Evolutionary conservation across 306 rosid species (phyloP).

Genomic region (Lathyrus oleraceus): DNA sequence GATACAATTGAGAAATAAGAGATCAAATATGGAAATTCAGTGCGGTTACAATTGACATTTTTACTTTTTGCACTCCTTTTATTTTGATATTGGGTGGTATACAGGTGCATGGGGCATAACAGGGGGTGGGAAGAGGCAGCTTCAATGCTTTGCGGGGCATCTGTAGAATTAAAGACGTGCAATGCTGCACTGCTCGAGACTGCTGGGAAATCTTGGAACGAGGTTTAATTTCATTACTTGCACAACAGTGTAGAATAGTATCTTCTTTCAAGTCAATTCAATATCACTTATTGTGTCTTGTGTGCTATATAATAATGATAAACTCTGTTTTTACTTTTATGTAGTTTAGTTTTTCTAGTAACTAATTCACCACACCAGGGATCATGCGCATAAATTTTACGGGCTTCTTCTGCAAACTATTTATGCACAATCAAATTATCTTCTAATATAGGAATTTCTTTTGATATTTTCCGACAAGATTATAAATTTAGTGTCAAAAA

Average conservation of each 20-base stretch:
- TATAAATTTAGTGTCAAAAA: not conserved
- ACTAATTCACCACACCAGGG: not conserved
- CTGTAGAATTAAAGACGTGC: slow-evolving; percentile 83
- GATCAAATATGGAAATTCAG: slow-evolving; percentile 13
- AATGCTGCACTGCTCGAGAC: slow-evolving; percentile 93
- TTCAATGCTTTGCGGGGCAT: slow-evolving; percentile 83
- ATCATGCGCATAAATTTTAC: not conserved
- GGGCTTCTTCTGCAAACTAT: slow-evolving; percentile 13
- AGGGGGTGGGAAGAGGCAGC: slow-evolving; percentile 99
- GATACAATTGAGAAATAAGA: slow-evolving; percentile 19
- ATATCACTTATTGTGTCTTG: not conserved
- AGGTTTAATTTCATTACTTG: slow-evolving; percentile 56
- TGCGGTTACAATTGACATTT: slow-evolving; percentile 2
- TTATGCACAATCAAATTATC: slow-evolving; percentile 3
- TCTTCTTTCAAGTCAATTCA: slow-evolving; percentile 21
- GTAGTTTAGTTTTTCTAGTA: slow-evolving; percentile 12
- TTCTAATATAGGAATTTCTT: not conserved
- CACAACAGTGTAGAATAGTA: not conserved
- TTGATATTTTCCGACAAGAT: not conserved
- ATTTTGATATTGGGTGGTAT: slow-evolving; percentile 34
- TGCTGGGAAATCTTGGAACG: slow-evolving; percentile 89
- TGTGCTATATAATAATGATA: slow-evolving; percentile 8
- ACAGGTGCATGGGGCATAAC: slow-evolving; percentile 99
- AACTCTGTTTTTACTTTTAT: not conserved
- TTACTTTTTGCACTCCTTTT: slow-evolving; percentile 11